Percentiles rank a stretch among this genome's conserved stretches.
These are phyloP conservation scores for Byssothecium circinans DNA, from an alignment of 2,329 filamentous ascomycete genomes.

Conservation along the genomic window DNA sequence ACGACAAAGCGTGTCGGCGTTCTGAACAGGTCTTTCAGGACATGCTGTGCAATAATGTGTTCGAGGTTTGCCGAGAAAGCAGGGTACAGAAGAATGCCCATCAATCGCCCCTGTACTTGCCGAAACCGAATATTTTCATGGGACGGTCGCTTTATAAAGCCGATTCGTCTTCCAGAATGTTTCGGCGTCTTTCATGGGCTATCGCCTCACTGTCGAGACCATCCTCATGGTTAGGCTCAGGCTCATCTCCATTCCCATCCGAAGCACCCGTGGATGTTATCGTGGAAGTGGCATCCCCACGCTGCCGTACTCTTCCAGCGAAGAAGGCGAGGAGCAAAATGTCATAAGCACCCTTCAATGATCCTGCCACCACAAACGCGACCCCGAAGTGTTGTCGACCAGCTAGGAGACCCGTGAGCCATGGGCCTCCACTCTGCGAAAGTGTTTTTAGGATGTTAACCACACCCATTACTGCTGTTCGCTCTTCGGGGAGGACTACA, in stretches of 20 bases:
- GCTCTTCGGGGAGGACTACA: slow-evolving; percentile 39
- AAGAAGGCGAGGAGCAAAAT: slow-evolving; percentile 40
- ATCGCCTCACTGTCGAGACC: background rate
- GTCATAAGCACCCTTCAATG: slow-evolving; percentile 41
- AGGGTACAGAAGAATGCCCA: background rate
- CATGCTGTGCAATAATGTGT: no score
- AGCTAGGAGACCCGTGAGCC: slow-evolving; percentile 41
- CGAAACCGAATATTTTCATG: slow-evolving; percentile 4
- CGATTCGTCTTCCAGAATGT: slow-evolving; percentile 9
- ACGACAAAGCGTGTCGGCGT: background rate
- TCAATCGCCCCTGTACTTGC: background rate
- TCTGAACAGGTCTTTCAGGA: background rate
- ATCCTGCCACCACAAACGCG: slow-evolving; percentile 43
- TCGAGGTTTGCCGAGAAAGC: background rate
- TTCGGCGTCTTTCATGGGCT: slow-evolving; percentile 4
- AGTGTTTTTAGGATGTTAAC: slow-evolving; percentile 44
- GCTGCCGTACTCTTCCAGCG: slow-evolving; percentile 26
- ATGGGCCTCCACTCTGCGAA: slow-evolving; percentile 38
- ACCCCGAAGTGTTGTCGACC: slow-evolving; percentile 40
- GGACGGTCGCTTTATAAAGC: background rate
- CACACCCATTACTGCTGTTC: slow-evolving; percentile 45
- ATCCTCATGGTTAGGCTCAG: background rate
- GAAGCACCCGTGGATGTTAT: background rate
- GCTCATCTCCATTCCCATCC: slow-evolving; percentile 1
- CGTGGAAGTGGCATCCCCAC: background rate